Conservation (phyloP, 331 rosid species). For the Malus hybrid region DNA sequence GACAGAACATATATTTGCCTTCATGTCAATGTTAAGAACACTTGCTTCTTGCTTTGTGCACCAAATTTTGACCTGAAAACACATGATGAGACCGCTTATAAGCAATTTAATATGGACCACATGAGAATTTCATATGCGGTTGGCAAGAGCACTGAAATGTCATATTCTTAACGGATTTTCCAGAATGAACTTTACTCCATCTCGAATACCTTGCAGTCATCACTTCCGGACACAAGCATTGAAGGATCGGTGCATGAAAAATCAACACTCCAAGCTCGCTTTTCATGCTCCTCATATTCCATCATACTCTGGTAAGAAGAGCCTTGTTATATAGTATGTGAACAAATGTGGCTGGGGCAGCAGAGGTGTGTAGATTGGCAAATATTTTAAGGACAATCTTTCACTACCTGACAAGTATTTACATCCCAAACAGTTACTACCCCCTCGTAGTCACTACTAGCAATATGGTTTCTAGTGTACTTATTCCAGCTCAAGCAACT, state of each 20-base stretch:
- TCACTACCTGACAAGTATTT: constrained; percentile 29
- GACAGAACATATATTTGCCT: constrained; percentile 33
- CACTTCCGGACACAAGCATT: constrained; percentile 45
- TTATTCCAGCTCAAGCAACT: constrained; percentile 47
- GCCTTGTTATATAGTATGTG: constrained; percentile 2
- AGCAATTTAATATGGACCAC: not conserved
- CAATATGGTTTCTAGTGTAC: constrained; percentile 28
- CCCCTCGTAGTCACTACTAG: constrained; percentile 43
- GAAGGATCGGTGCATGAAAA: constrained; percentile 38
- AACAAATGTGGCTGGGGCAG: not conserved
- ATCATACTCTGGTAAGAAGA: constrained; percentile 21
- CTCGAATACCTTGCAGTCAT: constrained; percentile 30
- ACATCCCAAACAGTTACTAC: constrained; percentile 45
- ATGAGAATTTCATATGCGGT: not conserved
- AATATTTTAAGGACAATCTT: not conserved
- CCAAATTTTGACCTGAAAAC: constrained; percentile 29
- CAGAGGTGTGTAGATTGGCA: not conserved
- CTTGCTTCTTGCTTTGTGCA: constrained; percentile 24
- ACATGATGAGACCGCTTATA: not conserved
- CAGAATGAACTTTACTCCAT: not conserved
- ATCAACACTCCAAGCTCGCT: constrained; percentile 43
- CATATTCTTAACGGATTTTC: not conserved
- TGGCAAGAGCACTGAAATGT: not conserved
- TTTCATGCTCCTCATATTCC: constrained; percentile 49
- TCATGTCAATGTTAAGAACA: constrained; percentile 21